Evolutionary conservation across 257 asterid species (phyloP).

Genomic region (Nicotiana otophora): DNA sequence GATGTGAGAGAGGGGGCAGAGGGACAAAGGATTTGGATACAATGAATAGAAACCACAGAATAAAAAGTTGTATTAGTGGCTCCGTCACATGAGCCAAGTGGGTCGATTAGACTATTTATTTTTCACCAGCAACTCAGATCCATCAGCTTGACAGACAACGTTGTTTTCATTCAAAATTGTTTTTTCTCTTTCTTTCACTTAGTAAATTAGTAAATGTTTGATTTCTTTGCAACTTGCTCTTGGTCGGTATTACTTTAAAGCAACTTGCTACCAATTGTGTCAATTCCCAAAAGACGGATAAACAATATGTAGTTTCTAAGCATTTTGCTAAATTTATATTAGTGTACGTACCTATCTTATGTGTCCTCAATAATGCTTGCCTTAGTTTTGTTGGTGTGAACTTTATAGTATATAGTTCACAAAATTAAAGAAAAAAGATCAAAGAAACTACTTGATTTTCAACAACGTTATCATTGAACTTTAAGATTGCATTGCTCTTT

Average conservation of each 20-base stretch:
- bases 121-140: not conserved
- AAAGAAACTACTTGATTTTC: too few species aligned
- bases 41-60: not conserved
- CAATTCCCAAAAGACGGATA: not conserved
- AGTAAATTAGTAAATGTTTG: not conserved
- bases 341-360: not conserved
- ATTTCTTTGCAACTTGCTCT: not conserved
- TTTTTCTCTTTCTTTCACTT: not conserved
- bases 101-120: not conserved
- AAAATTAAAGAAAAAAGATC: too few species aligned
- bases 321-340: not conserved
- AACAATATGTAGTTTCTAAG: not conserved
- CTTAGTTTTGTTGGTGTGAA: not conserved
- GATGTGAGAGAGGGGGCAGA: not conserved
- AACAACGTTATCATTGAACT: not conserved
- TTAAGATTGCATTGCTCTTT: not conserved
- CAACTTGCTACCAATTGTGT: constrained; percentile 8
- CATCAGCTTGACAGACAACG: constrained; percentile 5
- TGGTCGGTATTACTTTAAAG: constrained; percentile 11
- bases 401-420: not conserved
- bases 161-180: not conserved
- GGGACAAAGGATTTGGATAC: not conserved
- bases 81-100: constrained; percentile 5
- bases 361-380: not conserved
- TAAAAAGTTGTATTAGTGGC: not conserved